Evolutionary conservation across 768 basidiomycete genomes (phyloP), one percentile per base, ranked within the genome.

Genomic region (Strobilomyces dryophilus): DNA sequence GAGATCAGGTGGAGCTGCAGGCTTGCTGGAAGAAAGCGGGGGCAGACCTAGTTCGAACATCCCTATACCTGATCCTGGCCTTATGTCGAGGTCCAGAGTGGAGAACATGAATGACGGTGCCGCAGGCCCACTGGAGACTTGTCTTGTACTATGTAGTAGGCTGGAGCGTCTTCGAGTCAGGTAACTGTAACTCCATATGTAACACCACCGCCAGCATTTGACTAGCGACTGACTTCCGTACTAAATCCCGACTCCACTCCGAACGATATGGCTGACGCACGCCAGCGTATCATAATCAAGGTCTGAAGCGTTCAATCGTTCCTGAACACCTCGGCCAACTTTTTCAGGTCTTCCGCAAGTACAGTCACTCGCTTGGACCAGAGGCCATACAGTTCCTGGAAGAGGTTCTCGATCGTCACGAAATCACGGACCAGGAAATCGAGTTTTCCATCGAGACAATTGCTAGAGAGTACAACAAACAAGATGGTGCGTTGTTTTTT

Each of bases 381-480:
- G 89, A 92, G 50, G 83, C 83, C 9, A 71, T 91, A 21, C 77
- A 80, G 37, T 80, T 87, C 57, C 66, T 93, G 15, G 89, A 92
- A 61, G 75, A 79, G 12, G 80, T 94, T 35, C 71, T 92, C 17
- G 79, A 83, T 43, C 71, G 77, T 53, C 85, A 92, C 67, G 84
- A 87, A 45, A 87, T 94, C 43, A 65, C 74, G 4, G 82, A 85
- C 47, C 78, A 81, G 27, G 85, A 89, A 42, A 73, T 87, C 17
- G 89, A 92, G 56, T 76, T 76, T 37, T 88, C 89, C 41, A 71
- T 93, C 12, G 92, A 93, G 61, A 81, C 83, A 41, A 76, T 94
- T 27, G 90, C 90, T 8, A 83, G 87, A 57, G 90, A 92, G 60
- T 94, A 93, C 61, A 91, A 91, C 61, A 89, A 85, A 61, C 91